These are phyloP conservation scores for Atkinsonella hypoxylon DNA, from an alignment of 2,329 filamentous ascomycete genomes.

Conservation along the genomic window DNA sequence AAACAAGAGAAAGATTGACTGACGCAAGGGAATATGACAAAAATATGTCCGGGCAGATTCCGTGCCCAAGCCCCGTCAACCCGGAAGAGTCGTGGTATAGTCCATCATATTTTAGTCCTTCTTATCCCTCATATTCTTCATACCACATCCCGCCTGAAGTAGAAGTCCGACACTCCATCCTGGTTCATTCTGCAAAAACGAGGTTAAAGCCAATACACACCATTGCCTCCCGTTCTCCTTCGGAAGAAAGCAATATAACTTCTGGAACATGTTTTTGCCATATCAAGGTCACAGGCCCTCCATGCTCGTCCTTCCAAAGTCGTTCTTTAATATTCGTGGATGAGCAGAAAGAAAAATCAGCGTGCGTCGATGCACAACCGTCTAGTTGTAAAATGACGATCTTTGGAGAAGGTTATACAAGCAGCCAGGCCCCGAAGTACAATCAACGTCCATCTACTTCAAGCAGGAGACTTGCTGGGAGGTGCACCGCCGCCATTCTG, in stretches of 20 bases:
- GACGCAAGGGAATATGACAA: constrained; percentile 9
- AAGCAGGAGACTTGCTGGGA: constrained; percentile 48
- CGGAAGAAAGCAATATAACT: constrained; percentile 27
- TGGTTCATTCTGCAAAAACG: constrained; percentile 14
- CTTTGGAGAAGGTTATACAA: constrained; percentile 17
- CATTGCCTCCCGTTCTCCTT: constrained; percentile 22
- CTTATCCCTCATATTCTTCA: constrained; percentile 19
- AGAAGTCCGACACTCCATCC: constrained; percentile 28
- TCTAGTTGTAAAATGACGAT: constrained; percentile 12
- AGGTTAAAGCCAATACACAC: constrained; percentile 23
- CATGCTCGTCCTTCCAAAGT: constrained; percentile 33
- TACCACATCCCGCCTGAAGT: constrained; percentile 24
- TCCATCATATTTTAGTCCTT: constrained; percentile 28
- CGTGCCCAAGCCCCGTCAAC: constrained; percentile 20
- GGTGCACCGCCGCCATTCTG: constrained; percentile 49
- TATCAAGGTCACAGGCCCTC: constrained; percentile 34
- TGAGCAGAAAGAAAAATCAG: constrained; percentile 15
- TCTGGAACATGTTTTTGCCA: constrained; percentile 24
- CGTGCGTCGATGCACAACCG: constrained; percentile 13
- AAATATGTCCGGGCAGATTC: constrained; percentile 18
- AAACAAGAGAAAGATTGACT: background rate
- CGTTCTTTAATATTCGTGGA: constrained; percentile 12
- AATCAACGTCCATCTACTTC: constrained; percentile 15
- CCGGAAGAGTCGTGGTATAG: constrained; percentile 25
- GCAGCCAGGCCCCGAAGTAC: constrained; percentile 7